Conservation (phyloP, 768 basidiomycete genomes). For the Gloeopeniophorella convolvens region DNA sequence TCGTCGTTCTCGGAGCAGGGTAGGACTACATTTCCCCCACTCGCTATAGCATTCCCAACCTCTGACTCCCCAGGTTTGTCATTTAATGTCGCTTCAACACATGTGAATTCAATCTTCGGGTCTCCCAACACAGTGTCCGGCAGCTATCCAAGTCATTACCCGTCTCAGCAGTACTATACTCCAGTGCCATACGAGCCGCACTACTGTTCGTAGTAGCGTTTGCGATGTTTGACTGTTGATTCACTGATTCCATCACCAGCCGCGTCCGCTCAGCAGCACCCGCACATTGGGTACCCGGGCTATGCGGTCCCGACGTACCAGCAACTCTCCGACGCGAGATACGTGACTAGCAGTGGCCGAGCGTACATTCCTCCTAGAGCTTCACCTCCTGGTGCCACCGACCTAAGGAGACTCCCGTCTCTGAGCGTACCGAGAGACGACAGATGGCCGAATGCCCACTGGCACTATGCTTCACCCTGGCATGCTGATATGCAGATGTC, state of each 20-base stretch:
- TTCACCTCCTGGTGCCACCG: conserved; percentile 4
- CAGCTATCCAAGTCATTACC: conserved; percentile 5
- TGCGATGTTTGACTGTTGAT: too few species aligned
- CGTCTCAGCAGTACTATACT: conserved; percentile 10
- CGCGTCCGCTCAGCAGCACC: conserved; percentile 5
- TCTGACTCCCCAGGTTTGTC: conserved; percentile 20
- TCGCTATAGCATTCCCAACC: conserved; percentile 18
- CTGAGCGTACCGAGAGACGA: conserved; percentile 7
- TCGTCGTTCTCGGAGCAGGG: conserved; percentile 19
- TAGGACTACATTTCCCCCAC: conserved; percentile 21
- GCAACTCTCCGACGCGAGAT: conserved; percentile 6
- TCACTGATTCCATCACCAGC: too few species aligned
- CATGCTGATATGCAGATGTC: conserved; percentile 7
- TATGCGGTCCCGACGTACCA: too few species aligned
- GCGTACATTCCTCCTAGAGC: conserved; percentile 1
- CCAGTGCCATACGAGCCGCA: conserved; percentile 6
- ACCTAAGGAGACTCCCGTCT: conserved; percentile 5
- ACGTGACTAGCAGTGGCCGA: neutral
- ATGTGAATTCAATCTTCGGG: conserved; percentile 12
- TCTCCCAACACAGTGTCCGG: conserved; percentile 12
- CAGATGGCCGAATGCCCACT: neutral
- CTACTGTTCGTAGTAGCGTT: conserved; percentile 12
- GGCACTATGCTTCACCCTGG: conserved; percentile 1
- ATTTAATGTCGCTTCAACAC: conserved; percentile 12
- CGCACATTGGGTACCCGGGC: too few species aligned